Percentiles rank a stretch among this genome's conserved stretches.
Evolutionary conservation across 352 stramenopile genomes (phyloP).

Genomic region (Phytophthora sojae): DNA sequence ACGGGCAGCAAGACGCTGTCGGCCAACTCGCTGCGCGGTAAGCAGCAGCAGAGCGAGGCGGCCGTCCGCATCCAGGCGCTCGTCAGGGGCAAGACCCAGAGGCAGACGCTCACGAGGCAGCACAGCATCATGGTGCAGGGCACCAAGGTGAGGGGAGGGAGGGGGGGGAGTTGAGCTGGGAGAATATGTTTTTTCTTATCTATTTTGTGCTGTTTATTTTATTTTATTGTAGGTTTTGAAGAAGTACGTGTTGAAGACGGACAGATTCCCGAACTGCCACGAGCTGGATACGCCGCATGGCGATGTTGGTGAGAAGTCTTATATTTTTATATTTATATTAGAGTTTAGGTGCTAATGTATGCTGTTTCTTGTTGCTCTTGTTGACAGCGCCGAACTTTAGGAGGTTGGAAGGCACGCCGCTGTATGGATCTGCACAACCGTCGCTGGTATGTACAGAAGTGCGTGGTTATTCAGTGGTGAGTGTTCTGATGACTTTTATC

Average conservation of each 20-base stretch:
- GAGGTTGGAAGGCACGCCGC: conserved; percentile 64
- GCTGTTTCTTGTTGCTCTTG: not conserved
- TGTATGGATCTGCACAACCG: conserved; percentile 82
- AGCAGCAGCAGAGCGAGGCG: conserved; percentile 46
- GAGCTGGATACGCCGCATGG: conserved; percentile 69
- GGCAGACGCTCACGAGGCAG: conserved; percentile 55
- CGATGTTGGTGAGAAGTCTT: conserved; percentile 54
- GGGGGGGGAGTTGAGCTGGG: not conserved
- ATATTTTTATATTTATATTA: not conserved
- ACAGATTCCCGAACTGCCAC: conserved; percentile 84
- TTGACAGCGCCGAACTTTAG: conserved; percentile 79
- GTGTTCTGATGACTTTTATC: conserved; percentile 5
- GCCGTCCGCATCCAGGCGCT: conserved; percentile 79
- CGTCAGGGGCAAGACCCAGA: conserved; percentile 64
- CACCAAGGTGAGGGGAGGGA: conserved; percentile 60
- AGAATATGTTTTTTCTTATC: not conserved
- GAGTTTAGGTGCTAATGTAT: no score
- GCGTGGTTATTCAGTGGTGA: not conserved
- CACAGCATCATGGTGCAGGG: conserved; percentile 70
- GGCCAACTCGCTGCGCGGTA: conserved; percentile 15
- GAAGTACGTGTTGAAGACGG: conserved; percentile 88
- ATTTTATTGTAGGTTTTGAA: conserved; percentile 61
- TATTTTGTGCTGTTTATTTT: no score
- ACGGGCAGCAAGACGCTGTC: conserved; percentile 36
- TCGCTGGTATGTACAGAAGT: conserved; percentile 54